Percentiles rank a stretch among this genome's conserved stretches.
These are phyloP conservation scores for Ambrosia trifida DNA, from an alignment of 129 eudicot species.

Conservation along the genomic window DNA sequence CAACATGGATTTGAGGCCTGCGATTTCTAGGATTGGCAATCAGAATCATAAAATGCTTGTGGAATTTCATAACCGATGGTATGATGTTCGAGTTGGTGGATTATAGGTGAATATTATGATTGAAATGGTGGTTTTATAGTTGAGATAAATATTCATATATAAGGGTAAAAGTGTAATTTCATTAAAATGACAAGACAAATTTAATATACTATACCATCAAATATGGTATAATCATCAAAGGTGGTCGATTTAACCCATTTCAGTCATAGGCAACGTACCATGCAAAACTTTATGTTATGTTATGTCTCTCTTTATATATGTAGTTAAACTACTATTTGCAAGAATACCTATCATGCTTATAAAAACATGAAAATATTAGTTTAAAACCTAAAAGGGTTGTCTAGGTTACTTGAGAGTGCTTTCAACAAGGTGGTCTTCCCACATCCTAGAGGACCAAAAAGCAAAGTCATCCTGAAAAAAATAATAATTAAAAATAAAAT, in stretches of 20 bases:
- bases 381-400: constrained; percentile 69
- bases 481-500: neutral
- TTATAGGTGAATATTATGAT: too few species aligned
- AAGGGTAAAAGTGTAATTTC: too few species aligned
- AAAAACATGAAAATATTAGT: neutral
- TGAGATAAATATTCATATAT: too few species aligned
- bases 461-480: constrained; percentile 74
- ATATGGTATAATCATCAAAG: neutral
- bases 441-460: constrained; percentile 92
- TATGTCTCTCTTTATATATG: neutral
- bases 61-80: too few species aligned
- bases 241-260: neutral
- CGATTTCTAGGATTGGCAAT: too few species aligned
- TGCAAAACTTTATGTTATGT: neutral
- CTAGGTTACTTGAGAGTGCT: constrained; percentile 77
- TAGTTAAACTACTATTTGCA: neutral
- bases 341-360: neutral
- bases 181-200: too few species aligned
- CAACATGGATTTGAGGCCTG: too few species aligned
- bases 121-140: too few species aligned
- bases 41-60: too few species aligned
- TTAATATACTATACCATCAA: neutral
- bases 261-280: neutral
- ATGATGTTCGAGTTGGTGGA: too few species aligned
- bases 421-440: constrained; percentile 79